phyloP scores from a whole-genome alignment of 352 stramenopile species.

The Pythium rishiriense region DNA sequence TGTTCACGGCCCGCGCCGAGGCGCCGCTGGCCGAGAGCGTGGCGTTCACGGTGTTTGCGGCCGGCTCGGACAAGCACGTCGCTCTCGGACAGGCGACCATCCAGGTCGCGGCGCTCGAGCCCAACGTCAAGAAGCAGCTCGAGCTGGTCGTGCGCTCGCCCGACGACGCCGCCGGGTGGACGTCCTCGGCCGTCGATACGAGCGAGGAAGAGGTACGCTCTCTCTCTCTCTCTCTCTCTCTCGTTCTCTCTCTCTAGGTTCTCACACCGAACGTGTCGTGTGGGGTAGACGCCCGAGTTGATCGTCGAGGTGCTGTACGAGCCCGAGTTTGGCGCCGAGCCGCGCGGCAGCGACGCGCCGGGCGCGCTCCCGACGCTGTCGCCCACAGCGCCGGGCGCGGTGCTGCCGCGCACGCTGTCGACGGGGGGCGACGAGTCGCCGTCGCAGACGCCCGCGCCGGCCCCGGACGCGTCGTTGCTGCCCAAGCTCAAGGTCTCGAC shows the following conservation, averaged over 20 bases:
- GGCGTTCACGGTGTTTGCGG: slow-evolving; percentile 51
- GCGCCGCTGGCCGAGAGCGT: slow-evolving; percentile 47
- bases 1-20: slow-evolving; percentile 42
- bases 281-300: slow-evolving; percentile 12
- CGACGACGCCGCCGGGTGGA: slow-evolving; percentile 10
- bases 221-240: no score
- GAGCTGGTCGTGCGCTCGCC: slow-evolving; percentile 11
- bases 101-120: slow-evolving; percentile 34
- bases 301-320: slow-evolving; percentile 29
- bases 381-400: background rate
- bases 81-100: slow-evolving; percentile 44
- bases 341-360: background rate
- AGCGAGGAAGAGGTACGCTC: background rate
- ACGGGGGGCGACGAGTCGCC: slow-evolving; percentile 5
- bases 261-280: background rate
- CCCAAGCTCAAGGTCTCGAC: background rate
- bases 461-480: no score
- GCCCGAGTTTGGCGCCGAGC: slow-evolving; percentile 8
- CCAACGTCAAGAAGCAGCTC: slow-evolving; percentile 29
- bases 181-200: slow-evolving; percentile 13
- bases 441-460: background rate
- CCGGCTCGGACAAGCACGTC: slow-evolving; percentile 33
- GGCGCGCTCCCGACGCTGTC: slow-evolving; percentile 9
- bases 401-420: slow-evolving; percentile 7
- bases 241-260: background rate